These are phyloP conservation scores for Catharanthus roseus DNA, from an alignment of 257 asterid genomes.

Conservation along the genomic window DNA sequence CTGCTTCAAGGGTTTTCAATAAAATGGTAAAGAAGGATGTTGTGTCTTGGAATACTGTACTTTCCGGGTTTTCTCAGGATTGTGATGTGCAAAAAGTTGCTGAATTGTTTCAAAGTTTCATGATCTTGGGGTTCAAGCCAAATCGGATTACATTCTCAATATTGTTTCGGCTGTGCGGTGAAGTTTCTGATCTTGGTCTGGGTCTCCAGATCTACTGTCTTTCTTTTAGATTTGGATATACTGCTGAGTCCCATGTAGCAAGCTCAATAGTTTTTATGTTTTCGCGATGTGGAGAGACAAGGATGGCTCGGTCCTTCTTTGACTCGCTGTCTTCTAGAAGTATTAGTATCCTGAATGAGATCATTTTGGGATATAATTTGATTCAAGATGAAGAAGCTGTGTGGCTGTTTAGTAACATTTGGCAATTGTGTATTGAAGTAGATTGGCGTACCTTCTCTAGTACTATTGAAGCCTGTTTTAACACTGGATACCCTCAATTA, in stretches of 20 bases:
- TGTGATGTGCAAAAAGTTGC: background rate
- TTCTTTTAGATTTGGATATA: conserved; percentile 11
- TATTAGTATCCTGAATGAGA: conserved; percentile 5
- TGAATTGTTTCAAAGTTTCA: conserved; percentile 3
- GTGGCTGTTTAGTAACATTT: conserved; percentile 1
- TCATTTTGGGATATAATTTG: conserved; percentile 12
- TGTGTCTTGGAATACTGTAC: conserved; percentile 20
- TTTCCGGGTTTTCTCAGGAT: conserved; percentile 1
- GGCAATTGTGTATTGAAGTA: background rate
- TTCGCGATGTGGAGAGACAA: background rate
- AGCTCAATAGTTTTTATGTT: conserved; percentile 15
- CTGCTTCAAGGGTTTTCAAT: conserved; percentile 6
- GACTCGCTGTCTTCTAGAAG: background rate
- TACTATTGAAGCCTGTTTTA: conserved; percentile 10
- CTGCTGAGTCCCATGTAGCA: conserved; percentile 3
- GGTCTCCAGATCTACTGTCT: conserved; percentile 15
- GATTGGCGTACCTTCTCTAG: conserved; percentile 1
- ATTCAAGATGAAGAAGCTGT: conserved; percentile 5
- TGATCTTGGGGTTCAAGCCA: conserved; percentile 14
- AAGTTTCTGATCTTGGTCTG: conserved; percentile 1
- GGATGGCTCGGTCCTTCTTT: conserved; percentile 5
- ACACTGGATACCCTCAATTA: conserved; percentile 7
- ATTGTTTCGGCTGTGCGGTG: conserved; percentile 7
- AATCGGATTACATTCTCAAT: conserved; percentile 11
- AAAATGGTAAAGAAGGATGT: conserved; percentile 12